Percentiles rank a stretch among this genome's conserved stretches.
Conservation (phyloP, 2,329 filamentous ascomycete genomes). For the Ophioceras dolichostomum region DNA sequence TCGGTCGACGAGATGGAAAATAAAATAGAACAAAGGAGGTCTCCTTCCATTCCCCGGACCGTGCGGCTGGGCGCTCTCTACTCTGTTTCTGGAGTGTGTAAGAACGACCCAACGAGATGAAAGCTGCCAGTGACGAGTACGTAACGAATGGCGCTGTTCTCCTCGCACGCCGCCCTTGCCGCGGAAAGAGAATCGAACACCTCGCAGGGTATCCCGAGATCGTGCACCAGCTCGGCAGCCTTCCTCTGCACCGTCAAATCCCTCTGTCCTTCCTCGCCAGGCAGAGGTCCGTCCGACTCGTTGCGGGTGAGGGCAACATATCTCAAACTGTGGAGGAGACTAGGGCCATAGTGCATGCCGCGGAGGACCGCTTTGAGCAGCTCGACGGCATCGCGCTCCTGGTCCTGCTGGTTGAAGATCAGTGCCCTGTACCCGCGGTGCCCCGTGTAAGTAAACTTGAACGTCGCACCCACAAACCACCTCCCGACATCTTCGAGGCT, state of each 20-base stretch:
- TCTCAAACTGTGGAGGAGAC: too few species aligned
- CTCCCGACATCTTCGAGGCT: constrained; percentile 70
- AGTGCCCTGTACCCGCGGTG: too few species aligned
- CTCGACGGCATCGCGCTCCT: constrained; percentile 40
- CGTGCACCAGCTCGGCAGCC: too few species aligned
- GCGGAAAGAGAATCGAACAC: neutral
- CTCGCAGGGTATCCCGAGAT: neutral
- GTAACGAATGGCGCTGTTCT: neutral
- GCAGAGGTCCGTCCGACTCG: neutral
- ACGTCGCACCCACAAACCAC: constrained; percentile 55
- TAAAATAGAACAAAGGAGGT: too few species aligned
- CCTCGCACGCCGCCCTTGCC: neutral
- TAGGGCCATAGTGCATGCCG: constrained; percentile 9
- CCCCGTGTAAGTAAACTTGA: too few species aligned
- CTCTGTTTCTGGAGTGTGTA: too few species aligned
- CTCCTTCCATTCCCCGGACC: too few species aligned
- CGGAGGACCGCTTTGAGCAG: constrained; percentile 35
- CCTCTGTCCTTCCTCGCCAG: neutral
- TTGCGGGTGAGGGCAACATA: constrained; percentile 8
- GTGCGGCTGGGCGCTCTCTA: too few species aligned
- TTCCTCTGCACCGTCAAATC: neutral
- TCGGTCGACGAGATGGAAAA: too few species aligned
- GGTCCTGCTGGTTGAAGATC: constrained; percentile 80
- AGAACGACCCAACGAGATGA: constrained; percentile 28
- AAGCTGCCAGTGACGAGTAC: constrained; percentile 34